Conservation (phyloP, 2,329 filamentous ascomycete species). For the Lachnellula willkommii region DNA sequence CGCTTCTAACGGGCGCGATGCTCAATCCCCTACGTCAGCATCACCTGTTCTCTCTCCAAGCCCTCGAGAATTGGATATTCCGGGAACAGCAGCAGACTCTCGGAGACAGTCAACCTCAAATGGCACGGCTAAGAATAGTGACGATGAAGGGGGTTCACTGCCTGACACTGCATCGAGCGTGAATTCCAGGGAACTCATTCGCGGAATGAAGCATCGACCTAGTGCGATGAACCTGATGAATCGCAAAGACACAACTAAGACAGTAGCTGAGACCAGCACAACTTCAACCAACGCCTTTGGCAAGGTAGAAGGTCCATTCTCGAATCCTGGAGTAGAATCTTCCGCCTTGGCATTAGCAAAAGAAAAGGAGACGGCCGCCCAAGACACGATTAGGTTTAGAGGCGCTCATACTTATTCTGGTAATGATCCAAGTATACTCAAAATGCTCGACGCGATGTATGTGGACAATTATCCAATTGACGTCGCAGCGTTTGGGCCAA, state of each 20-base stretch:
- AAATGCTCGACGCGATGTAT: conserved; percentile 80
- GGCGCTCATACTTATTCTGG: conserved; percentile 80
- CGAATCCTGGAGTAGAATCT: conserved; percentile 27
- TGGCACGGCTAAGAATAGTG: conserved; percentile 21
- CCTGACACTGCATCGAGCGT: conserved; percentile 26
- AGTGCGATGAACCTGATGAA: conserved; percentile 59
- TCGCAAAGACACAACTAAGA: conserved; percentile 52
- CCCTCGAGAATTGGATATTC: conserved; percentile 17
- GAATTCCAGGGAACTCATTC: conserved; percentile 32
- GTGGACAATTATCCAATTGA: conserved; percentile 64
- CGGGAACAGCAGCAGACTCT: conserved; percentile 11
- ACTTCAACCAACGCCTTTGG: conserved; percentile 60
- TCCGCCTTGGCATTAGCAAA: conserved; percentile 36
- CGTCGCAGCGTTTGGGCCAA: conserved; percentile 68
- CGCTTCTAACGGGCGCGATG: conserved; percentile 13
- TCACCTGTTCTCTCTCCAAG: conserved; percentile 20
- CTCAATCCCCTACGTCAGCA: conserved; percentile 18
- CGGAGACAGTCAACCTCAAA: conserved; percentile 14
- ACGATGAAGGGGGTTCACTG: conserved; percentile 30
- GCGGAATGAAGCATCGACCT: conserved; percentile 49
- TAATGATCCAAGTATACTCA: conserved; percentile 63
- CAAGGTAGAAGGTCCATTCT: conserved; percentile 50
- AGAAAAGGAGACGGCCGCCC: conserved; percentile 31
- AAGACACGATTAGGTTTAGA: conserved; percentile 44
- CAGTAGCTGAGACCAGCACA: conserved; percentile 59